Evolutionary conservation across 2,329 filamentous ascomycete genomes (phyloP).

Genomic region (Paecilomyces formosus): DNA sequence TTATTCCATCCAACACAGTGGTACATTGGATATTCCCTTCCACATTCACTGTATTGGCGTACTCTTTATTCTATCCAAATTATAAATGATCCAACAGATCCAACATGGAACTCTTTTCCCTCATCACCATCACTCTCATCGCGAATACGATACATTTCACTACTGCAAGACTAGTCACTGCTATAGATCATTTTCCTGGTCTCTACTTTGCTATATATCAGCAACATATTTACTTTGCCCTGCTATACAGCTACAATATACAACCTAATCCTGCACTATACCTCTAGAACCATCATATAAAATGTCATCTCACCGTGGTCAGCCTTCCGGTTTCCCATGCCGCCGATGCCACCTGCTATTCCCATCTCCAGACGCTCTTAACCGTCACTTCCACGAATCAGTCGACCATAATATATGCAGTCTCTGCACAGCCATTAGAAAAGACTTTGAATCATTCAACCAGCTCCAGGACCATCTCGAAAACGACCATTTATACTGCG

Average conservation of each 20-base stretch:
- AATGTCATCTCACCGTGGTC: not conserved
- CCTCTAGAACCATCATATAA: not conserved
- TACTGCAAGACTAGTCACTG: not conserved
- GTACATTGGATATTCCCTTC: not conserved
- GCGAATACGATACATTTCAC: not conserved
- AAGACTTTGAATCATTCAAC: constrained; percentile 10
- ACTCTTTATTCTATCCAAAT: not conserved
- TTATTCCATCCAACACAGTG: not conserved
- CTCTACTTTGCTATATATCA: not conserved
- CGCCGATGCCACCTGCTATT: constrained; percentile 1
- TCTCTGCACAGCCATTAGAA: not conserved
- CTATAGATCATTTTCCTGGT: not conserved
- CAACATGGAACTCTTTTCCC: not conserved
- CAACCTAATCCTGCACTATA: not conserved
- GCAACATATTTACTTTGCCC: not conserved
- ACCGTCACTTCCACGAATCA: not conserved
- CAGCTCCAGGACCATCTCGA: constrained; percentile 11
- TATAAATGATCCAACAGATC: not conserved
- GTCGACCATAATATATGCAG: constrained; percentile 4
- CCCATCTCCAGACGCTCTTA: not conserved
- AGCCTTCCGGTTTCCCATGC: not conserved
- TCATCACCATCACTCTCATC: not conserved
- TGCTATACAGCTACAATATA: not conserved
- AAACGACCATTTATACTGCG: constrained; percentile 11
- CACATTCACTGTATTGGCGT: not conserved